Conservation (phyloP, 1,139 yeast genomes). For the Lodderomyces theae region DNA sequence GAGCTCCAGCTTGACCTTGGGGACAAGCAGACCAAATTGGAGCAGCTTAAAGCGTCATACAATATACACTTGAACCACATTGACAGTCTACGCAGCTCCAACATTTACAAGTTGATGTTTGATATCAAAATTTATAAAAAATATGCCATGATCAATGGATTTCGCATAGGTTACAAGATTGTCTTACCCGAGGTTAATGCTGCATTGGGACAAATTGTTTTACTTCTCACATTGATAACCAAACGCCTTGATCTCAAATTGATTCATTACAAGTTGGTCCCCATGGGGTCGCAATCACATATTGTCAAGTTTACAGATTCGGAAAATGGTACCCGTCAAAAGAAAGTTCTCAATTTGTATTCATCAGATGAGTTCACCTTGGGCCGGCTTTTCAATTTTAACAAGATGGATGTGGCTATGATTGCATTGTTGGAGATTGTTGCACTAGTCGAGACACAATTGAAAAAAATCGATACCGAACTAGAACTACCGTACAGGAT, state of each 20-base stretch:
- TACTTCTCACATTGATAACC: slow-evolving; percentile 64
- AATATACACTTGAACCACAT: slow-evolving; percentile 61
- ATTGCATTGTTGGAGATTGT: slow-evolving; percentile 67
- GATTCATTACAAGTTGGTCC: slow-evolving; percentile 62
- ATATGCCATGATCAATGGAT: slow-evolving; percentile 85
- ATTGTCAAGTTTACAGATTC: slow-evolving; percentile 51
- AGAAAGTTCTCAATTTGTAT: slow-evolving; percentile 46
- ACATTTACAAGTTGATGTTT: slow-evolving; percentile 80
- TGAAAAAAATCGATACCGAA: slow-evolving; percentile 49
- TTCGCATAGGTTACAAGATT: slow-evolving; percentile 69
- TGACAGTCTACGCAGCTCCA: slow-evolving; percentile 67
- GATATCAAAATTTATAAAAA: slow-evolving; percentile 72
- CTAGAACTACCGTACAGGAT: slow-evolving; percentile 69
- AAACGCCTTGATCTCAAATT: slow-evolving; percentile 56
- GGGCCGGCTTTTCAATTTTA: slow-evolving; percentile 67
- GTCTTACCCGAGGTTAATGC: slow-evolving; percentile 94
- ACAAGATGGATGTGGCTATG: slow-evolving; percentile 73
- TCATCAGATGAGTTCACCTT: slow-evolving; percentile 67
- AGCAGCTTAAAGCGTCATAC: slow-evolving; percentile 60
- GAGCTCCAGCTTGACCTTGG: slow-evolving; percentile 48
- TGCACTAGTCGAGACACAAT: slow-evolving; percentile 51
- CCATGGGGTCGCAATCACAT: slow-evolving; percentile 82
- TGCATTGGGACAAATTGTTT: slow-evolving; percentile 81
- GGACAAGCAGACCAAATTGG: slow-evolving; percentile 50
- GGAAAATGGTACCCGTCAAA: slow-evolving; percentile 22